Base-by-base conservation (phyloP, 257 asterid genomes). In the Solanum dulcamara region DNA sequence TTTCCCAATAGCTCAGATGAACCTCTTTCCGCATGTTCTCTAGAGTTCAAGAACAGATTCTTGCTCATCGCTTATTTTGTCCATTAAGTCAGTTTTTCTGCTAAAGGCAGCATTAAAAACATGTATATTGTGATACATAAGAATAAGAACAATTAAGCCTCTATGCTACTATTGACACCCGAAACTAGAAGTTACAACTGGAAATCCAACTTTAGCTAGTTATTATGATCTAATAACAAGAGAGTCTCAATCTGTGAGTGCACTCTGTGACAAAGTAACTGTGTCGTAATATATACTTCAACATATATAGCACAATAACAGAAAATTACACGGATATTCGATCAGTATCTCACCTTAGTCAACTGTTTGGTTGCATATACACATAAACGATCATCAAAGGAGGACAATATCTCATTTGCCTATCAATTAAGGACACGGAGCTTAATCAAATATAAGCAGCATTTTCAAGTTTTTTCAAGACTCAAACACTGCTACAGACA, bases 341-440 rank as follows among this genome's bases (percentile, higher is more conserved):
- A 62, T 62, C 22, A 62, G 71, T 62, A 62, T 81, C 92, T 91
- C 89, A 96, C 99, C 96, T 96, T 95, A 64, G 92, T 92, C 92
- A 97, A 85, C 83, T 97, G 99, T 84, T 93, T 94, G 70, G 93
- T 91, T 84, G 99, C 98, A 88, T 97, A 97, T 60, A 15, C 83
- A 40, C 98, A 91, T 77, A 97, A 96, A 53, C 99, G 96, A 85
- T 93, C 98, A 86, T 97, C 98, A 71, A 97, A 97, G 86, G 99
- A 97, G 38, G 98, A 95, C 17, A 97, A 88, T 85, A 97, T 95
- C 89, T 97, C 99, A 86, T 90, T 95, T 83, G 99, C 99, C 99
- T 97, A 96, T 85, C 89, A 84, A 70, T 79, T 7, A 26, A 38
- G 66, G 84, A 87, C 83, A 28, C 38, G 67, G 26, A 33, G 71